Conservation (phyloP, 1,139 yeast genomes). For the Sugiyamaella neomexicana region DNA sequence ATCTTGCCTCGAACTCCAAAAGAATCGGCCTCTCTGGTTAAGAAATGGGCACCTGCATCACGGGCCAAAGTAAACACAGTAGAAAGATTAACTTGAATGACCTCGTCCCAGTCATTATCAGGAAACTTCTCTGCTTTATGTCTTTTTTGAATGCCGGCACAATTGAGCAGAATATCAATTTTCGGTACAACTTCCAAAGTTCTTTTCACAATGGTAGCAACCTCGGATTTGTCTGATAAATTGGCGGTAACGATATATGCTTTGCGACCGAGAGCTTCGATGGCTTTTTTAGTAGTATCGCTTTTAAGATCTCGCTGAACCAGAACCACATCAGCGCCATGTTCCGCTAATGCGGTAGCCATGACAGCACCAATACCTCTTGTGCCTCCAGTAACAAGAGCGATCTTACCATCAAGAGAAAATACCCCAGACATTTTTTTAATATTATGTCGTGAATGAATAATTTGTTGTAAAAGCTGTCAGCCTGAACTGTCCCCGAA, state of each 20-base stretch:
- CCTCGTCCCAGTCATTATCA: constrained; percentile 47
- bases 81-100: constrained; percentile 51
- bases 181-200: constrained; percentile 40
- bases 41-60: constrained; percentile 49
- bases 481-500: neutral
- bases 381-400: constrained; percentile 48
- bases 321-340: constrained; percentile 46
- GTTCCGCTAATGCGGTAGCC: constrained; percentile 46
- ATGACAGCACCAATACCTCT: constrained; percentile 48
- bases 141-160: constrained; percentile 54
- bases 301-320: constrained; percentile 34
- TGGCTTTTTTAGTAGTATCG: constrained; percentile 26
- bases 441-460: no score
- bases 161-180: constrained; percentile 54
- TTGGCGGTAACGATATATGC: constrained; percentile 35
- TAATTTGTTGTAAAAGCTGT: neutral
- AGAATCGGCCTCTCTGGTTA: constrained; percentile 36
- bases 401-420: constrained; percentile 44
- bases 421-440: constrained; percentile 35
- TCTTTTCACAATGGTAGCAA: constrained; percentile 37
- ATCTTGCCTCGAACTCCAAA: constrained; percentile 58
- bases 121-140: constrained; percentile 44
- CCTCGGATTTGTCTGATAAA: constrained; percentile 35
- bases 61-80: constrained; percentile 50
- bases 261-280: constrained; percentile 35